Evolutionary conservation across 192 early-diverging fungal species (phyloP).

Genomic region (Blastocladiella britannica): DNA sequence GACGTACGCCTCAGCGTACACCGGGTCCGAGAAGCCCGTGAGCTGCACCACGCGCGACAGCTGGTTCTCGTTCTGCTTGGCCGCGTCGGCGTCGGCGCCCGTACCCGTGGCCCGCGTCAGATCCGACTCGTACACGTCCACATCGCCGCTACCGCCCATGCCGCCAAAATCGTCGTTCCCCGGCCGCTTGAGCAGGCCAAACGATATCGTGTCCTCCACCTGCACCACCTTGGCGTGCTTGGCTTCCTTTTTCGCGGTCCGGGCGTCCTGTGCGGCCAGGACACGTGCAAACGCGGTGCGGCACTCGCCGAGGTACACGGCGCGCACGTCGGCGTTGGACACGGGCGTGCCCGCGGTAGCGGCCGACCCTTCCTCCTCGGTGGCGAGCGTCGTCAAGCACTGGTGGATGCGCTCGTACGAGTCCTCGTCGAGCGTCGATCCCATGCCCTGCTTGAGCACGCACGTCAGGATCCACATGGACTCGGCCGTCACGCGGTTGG

Average conservation of each 20-base stretch:
- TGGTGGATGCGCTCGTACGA: constrained; percentile 77
- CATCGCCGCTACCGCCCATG: constrained; percentile 23
- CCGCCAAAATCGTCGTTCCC: constrained; percentile 3
- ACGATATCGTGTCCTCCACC: neutral
- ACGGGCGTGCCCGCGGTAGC: too few relatives aligned
- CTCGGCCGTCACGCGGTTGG: constrained; percentile 40
- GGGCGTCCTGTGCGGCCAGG: neutral
- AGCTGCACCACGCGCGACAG: constrained; percentile 85
- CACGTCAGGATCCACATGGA: constrained; percentile 96
- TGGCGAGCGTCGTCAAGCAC: constrained; percentile 26
- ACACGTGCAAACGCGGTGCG: constrained; percentile 3
- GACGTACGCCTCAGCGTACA: constrained; percentile 97
- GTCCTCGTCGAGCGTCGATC: constrained; percentile 89
- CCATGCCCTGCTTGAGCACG: constrained; percentile 70
- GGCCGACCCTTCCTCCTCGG: too few relatives aligned
- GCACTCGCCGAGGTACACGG: constrained; percentile 12
- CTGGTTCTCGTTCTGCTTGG: constrained; percentile 70
- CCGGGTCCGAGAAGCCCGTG: constrained; percentile 91
- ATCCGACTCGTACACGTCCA: constrained; percentile 68
- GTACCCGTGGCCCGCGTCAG: constrained; percentile 62
- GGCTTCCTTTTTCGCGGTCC: neutral
- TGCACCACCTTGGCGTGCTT: neutral
- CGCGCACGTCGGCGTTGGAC: neutral
- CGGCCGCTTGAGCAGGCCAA: neutral
- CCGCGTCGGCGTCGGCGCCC: constrained; percentile 28